Evolutionary conservation across 345 rosid species (phyloP), one percentile per base, ranked within the genome.

Genomic region (Pelargonium nanum): DNA sequence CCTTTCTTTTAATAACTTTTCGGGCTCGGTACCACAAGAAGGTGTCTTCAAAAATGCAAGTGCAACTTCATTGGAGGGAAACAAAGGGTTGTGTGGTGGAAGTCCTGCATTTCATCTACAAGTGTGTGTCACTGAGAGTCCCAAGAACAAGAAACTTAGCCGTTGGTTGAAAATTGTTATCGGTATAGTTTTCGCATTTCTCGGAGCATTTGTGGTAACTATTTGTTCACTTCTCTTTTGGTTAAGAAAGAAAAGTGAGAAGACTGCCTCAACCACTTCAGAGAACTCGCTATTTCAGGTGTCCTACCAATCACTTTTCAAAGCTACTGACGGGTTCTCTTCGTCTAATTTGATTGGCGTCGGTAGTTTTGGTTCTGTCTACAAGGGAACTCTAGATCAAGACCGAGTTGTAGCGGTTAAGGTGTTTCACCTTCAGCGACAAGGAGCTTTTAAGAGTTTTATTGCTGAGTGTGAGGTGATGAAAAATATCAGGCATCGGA

Each of bases 401-500:
- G 57, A 22, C 9, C 44, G 24, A 8, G 4, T 9, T 2, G 53
- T 72, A 6, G 70, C 77, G 1, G 63, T 72, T 19, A 68, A 64
- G 60, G 76, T 68, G 7, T 22, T 68, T 22, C 54, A 72, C 19
- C 51, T 68, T 32, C 28, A 57, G 17, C 62, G 40, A 0, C 19
- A 40, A 48, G 53, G 66, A 26, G 69, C 69, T 26, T 44, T 1
- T 25, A 64, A 55, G 28, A 73, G 77, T 19, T 73, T 68, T 2
- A 6, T 53, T n/a, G 51, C 57, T 0, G 67, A 73, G 53, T 73
- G 70, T 51, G 50, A 60, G 48, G 59, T 69, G 2, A 24, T 68
- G 44, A 68, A 44, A 22, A 65, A 52, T 7, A 61, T 65, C 10
- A 50, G 81, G 55, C 89, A 81, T 26, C 69, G 82, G 22, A 83